phyloP scores from a whole-genome alignment of 2,329 filamentous ascomycete species.

The Diplocarpon rosae region DNA sequence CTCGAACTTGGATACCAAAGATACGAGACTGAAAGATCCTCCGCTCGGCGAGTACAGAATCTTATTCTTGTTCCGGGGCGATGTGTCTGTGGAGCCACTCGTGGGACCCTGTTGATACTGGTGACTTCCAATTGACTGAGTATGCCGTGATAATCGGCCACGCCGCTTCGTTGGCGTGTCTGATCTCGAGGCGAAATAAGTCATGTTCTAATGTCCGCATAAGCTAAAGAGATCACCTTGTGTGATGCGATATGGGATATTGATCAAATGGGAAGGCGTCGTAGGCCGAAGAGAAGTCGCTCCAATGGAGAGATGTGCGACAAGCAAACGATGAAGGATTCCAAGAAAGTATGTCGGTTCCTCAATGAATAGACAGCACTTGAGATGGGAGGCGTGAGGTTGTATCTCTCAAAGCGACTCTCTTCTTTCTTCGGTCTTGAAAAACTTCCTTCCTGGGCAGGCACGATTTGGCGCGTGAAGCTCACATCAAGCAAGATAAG shows the following conservation, averaged over 20 bases:
- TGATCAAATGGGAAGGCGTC: background rate
- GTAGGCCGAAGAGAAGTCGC: background rate
- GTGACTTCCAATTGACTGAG: background rate
- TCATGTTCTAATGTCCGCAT: conserved; percentile 3
- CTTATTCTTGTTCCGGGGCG: background rate
- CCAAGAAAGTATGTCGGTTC: too few species aligned
- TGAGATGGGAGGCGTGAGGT: background rate
- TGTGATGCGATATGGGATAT: background rate
- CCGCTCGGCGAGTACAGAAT: background rate
- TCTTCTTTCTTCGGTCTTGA: background rate
- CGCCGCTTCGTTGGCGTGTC: background rate
- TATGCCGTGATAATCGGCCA: background rate
- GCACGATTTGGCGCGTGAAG: background rate
- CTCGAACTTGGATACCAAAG: conserved; percentile 24
- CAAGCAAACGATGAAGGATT: too few species aligned
- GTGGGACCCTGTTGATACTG: background rate
- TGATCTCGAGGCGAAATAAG: conserved; percentile 2
- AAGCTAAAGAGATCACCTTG: background rate
- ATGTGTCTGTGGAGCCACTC: background rate
- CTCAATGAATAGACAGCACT: background rate
- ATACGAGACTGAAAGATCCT: conserved; percentile 12
- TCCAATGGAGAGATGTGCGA: too few species aligned
- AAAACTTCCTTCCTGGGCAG: background rate
- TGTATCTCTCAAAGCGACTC: background rate
- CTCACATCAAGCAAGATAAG: too few species aligned